Conservation (phyloP, 306 rosid genomes). For the Pyrus betulifolia region DNA sequence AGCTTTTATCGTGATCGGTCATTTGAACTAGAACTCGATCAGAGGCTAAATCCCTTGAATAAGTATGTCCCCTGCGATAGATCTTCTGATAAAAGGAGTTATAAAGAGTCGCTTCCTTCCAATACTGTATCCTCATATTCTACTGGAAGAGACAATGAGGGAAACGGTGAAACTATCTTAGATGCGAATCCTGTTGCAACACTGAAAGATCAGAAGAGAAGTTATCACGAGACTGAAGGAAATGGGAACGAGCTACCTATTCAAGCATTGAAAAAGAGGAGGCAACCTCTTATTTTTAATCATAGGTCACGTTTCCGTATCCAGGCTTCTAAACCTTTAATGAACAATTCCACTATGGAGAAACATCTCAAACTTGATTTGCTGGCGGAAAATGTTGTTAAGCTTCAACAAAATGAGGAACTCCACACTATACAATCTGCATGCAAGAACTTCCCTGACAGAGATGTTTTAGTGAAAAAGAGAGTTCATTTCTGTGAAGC, state of each 20-base stretch:
- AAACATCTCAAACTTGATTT: conserved; percentile 16
- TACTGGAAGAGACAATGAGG: conserved; percentile 24
- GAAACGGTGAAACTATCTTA: conserved; percentile 19
- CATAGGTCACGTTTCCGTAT: conserved; percentile 17
- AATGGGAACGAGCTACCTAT: conserved; percentile 15
- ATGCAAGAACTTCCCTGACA: conserved; percentile 19
- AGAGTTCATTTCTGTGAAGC: conserved; percentile 57
- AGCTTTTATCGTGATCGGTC: conserved; percentile 15
- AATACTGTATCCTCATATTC: conserved; percentile 9
- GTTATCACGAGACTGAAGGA: conserved; percentile 17
- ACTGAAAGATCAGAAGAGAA: conserved; percentile 20
- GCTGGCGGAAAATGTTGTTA: conserved; percentile 16
- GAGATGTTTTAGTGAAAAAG: conserved; percentile 34
- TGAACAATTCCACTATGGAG: conserved; percentile 19
- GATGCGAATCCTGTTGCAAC: conserved; percentile 22
- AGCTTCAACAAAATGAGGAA: conserved; percentile 26
- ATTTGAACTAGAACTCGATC: conserved; percentile 22
- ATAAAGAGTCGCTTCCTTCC: conserved; percentile 12
- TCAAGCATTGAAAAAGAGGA: conserved; percentile 25
- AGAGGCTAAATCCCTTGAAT: conserved; percentile 24
- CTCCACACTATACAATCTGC: conserved; percentile 17
- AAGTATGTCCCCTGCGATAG: conserved; percentile 18
- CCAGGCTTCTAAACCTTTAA: conserved; percentile 30
- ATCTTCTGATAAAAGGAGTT: conserved; percentile 30
- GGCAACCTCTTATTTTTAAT: conserved; percentile 30